phyloP scores from a whole-genome alignment of 192 early-diverging fungal species.

The Coemansia sp. region DNA sequence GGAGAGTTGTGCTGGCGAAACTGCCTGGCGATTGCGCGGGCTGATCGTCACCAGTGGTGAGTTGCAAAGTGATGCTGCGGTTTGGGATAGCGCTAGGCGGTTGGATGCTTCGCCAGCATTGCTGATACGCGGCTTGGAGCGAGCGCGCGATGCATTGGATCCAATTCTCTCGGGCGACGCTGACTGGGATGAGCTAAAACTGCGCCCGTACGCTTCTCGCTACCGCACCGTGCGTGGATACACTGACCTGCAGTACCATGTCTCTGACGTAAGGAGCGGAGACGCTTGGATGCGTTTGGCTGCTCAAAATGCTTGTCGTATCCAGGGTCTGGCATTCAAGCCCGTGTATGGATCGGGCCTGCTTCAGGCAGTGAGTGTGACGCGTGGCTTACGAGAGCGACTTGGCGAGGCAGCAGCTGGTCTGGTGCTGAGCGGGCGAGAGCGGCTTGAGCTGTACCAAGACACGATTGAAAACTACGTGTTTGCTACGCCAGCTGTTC shows the following conservation, averaged over 20 bases:
- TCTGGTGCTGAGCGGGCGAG: slow-evolving; percentile 58
- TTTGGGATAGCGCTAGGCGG: slow-evolving; percentile 4
- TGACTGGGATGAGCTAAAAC: slow-evolving; percentile 28
- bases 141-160: slow-evolving; percentile 18
- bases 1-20: background rate
- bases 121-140: slow-evolving; percentile 13
- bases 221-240: slow-evolving; percentile 4
- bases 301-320: slow-evolving; percentile 16
- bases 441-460: slow-evolving; percentile 14
- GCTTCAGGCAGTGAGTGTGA: slow-evolving; percentile 10
- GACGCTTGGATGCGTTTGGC: slow-evolving; percentile 32
- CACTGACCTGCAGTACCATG: background rate
- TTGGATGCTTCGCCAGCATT: slow-evolving; percentile 29
- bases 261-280: slow-evolving; percentile 2
- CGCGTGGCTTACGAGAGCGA: slow-evolving; percentile 5
- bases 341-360: slow-evolving; percentile 25
- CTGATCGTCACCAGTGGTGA: slow-evolving; percentile 13
- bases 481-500: slow-evolving; percentile 41
- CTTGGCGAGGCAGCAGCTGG: slow-evolving; percentile 53
- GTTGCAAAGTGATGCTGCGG: slow-evolving; percentile 1
- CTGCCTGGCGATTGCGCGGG: slow-evolving; percentile 18
- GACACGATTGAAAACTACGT: slow-evolving; percentile 28
- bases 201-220: slow-evolving; percentile 25
- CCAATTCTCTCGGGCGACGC: slow-evolving; percentile 8
- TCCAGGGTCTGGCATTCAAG: slow-evolving; percentile 9